phyloP scores from a whole-genome alignment of 768 basidiomycete genomes.

The Lepiota brunneoincarnata region DNA sequence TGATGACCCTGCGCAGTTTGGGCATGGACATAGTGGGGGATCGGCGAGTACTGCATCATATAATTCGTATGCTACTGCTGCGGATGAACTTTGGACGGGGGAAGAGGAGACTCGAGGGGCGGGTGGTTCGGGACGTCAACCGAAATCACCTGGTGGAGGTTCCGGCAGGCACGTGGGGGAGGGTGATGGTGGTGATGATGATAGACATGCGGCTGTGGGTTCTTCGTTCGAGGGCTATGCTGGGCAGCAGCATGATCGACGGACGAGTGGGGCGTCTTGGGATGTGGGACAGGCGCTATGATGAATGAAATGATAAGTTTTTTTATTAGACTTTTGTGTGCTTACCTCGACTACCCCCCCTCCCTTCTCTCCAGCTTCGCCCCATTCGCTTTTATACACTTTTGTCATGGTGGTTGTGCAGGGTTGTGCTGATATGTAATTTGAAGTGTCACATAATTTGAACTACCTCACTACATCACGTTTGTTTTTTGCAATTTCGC shows the following conservation, averaged over 20 bases:
- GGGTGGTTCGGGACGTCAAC: not conserved
- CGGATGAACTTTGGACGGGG: constrained; percentile 38
- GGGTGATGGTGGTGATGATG: constrained; percentile 21
- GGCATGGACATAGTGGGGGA: constrained; percentile 21
- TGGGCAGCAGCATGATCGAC: constrained; percentile 22
- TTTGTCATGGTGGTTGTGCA: not conserved
- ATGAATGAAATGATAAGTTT: constrained; percentile 18
- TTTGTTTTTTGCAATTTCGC: not conserved
- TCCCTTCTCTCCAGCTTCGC: not conserved
- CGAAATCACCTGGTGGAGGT: not conserved
- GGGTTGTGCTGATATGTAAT: constrained; percentile 12
- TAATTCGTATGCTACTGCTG: constrained; percentile 38
- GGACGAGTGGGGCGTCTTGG: constrained; percentile 32
- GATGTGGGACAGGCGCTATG: constrained; percentile 41
- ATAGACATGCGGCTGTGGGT: constrained; percentile 25
- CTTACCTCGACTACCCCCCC: not conserved
- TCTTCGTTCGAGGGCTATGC: not conserved
- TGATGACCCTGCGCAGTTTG: constrained; percentile 4
- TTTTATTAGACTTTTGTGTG: constrained; percentile 13
- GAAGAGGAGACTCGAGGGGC: constrained; percentile 16
- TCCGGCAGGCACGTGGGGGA: constrained; percentile 9
- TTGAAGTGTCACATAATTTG: constrained; percentile 7
- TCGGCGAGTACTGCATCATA: constrained; percentile 36
- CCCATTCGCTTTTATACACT: not conserved
- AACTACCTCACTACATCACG: no score